Conservation (phyloP, 805 yeast genomes). For the Wickerhamomyces queroliae region DNA sequence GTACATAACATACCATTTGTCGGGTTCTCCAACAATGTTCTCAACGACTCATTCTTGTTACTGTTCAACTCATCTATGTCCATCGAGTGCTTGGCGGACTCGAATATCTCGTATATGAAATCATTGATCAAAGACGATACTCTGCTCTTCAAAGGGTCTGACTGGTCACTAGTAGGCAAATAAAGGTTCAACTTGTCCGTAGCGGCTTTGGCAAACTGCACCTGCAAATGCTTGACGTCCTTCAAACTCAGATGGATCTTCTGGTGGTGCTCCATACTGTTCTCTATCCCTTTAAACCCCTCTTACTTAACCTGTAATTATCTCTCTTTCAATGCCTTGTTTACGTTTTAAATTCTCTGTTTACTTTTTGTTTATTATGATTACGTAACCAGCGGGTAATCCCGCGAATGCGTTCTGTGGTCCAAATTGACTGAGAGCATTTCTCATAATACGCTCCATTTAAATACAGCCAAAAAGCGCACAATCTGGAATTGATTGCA, state of each 20-base stretch:
- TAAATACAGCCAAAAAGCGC: no score
- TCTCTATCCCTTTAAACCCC: neutral
- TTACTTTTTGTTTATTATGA: no score
- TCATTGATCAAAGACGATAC: conserved; percentile 39
- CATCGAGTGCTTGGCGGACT: conserved; percentile 48
- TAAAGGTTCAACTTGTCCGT: conserved; percentile 41
- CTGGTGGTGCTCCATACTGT: conserved; percentile 18
- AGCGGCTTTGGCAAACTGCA: conserved; percentile 35
- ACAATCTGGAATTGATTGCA: no score
- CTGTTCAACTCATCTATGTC: conserved; percentile 45
- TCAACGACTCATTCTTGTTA: conserved; percentile 22
- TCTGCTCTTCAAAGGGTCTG: conserved; percentile 39
- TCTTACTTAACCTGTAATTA: no score
- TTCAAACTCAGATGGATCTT: conserved; percentile 43
- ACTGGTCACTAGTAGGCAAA: conserved; percentile 33
- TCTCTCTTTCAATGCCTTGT: neutral
- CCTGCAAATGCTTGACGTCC: conserved; percentile 46
- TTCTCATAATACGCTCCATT: no score
- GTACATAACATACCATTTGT: conserved; percentile 12
- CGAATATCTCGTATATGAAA: conserved; percentile 49
- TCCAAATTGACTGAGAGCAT: no score
- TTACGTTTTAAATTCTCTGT: no score
- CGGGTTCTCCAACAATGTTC: conserved; percentile 16
- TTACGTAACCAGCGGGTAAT: no score
- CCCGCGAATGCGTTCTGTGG: no score